Base-by-base conservation (phyloP, 2,329 filamentous ascomycete genomes). In the Orbilia oligospora region DNA sequence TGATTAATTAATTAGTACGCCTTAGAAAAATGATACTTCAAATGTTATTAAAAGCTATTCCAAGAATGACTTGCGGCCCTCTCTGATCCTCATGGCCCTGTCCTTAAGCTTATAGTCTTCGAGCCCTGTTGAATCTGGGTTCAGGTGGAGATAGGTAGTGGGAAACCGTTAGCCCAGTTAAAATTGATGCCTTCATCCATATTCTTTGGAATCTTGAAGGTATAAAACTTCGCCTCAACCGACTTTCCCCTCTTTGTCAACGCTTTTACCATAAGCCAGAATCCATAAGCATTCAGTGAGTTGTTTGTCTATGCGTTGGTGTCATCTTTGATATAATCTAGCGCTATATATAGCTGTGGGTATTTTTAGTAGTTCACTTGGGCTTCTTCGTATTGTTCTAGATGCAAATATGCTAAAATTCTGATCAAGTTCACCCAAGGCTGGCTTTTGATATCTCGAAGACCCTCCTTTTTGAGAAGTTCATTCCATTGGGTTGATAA, bases 221-320 rank as follows among this genome's bases (percentile, higher is more conserved):
- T 10, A 22, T 56, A 56, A n/a, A 56, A 56, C 16, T 20, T 16
- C 5, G 53, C 53, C 16, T 56, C 53, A 22, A 36, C 14, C 5
- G 2, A 3, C 16, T 22, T 56, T n/a, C 18, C 53, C 16, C 3
- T 36, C n/a, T 22, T 56, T 6, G 5, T 56, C 8, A 56, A 38
- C 14, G 38, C 38, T 24, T 56, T 30, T 30, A 30, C 30, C 53
- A 56, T 56, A n/a, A 56, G 27, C 53, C 53, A 56, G 6, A 56
- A 56, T 5, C 53, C 53, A 24, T 56, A 56, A 6, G 16, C 30
- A 22, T 56, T 56, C 8, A 56, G 14, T 16, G 30, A 5, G 14
- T 0, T 16, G n/a, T 56, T 56, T 1, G 30, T 20, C 12, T 36
- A n/a, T 5, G 53, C 3, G 8, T 36, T n/a, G 9, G 5, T 38